Percentiles rank a stretch among this genome's conserved stretches.
Conservation (phyloP, 148 eudicot species). For the Euryodendron excelsum region DNA sequence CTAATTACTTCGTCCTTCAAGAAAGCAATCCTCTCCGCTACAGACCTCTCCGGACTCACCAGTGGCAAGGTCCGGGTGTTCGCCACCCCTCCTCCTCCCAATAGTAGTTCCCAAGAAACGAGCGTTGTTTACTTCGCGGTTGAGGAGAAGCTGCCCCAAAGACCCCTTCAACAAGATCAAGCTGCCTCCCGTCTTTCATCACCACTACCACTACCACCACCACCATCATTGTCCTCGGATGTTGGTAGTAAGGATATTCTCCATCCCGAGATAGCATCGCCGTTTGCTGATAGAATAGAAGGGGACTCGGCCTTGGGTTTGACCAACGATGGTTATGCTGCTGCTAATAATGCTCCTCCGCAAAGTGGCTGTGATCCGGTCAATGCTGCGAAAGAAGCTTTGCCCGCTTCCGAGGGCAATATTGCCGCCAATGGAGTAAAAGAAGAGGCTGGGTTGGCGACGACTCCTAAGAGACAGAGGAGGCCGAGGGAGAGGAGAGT, state of each 20-base stretch:
- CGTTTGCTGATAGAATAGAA: neutral
- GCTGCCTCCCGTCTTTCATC: neutral
- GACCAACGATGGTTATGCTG: neutral
- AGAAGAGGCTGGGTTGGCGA: conserved; percentile 2
- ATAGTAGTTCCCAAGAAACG: neutral
- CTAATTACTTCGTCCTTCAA: conserved; percentile 31
- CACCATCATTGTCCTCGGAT: neutral
- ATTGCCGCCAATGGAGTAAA: neutral
- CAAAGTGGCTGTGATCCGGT: neutral
- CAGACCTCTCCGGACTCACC: conserved; percentile 74
- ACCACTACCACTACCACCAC: neutral
- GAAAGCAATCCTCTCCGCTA: conserved; percentile 42
- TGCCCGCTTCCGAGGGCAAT: conserved; percentile 5
- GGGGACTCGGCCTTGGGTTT: neutral
- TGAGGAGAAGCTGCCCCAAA: neutral
- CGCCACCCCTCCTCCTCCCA: conserved; percentile 8
- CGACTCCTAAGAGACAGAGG: conserved; percentile 41
- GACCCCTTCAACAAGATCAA: neutral
- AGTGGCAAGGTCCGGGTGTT: conserved; percentile 48
- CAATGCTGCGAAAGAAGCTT: neutral
- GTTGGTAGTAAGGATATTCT: neutral
- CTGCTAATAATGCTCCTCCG: neutral
- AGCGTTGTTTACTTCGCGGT: neutral
- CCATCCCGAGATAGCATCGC: neutral
- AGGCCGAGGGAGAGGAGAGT: conserved; percentile 87